Evolutionary conservation across 2,329 filamentous ascomycete species (phyloP).

Genomic region (Orbilia brochopaga): DNA sequence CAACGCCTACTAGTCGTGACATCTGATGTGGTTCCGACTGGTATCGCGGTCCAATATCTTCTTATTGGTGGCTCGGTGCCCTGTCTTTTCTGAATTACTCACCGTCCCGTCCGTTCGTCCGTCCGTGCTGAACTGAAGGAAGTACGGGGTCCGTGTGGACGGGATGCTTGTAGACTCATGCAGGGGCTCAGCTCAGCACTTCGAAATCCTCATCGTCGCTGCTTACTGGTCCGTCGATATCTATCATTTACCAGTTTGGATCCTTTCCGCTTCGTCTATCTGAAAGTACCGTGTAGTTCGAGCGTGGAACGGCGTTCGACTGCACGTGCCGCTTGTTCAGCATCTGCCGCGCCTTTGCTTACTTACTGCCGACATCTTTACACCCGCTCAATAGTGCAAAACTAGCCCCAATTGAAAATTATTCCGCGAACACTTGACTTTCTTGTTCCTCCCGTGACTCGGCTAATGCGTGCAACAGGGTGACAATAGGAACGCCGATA

Average conservation of each 20-base stretch:
- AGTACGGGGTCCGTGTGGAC: not conserved
- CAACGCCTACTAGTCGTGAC: not conserved
- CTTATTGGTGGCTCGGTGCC: not conserved
- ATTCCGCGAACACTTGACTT: not conserved
- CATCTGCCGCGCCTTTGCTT: constrained; percentile 1
- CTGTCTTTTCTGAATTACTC: not conserved
- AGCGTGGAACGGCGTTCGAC: not conserved
- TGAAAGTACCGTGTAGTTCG: not conserved
- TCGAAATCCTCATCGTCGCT: not conserved
- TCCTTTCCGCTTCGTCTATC: not conserved
- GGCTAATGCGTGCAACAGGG: not conserved
- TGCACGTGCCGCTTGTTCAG: not conserved
- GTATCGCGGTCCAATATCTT: not conserved
- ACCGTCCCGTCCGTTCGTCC: not conserved
- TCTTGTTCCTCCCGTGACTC: not conserved
- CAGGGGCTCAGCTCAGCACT: not conserved
- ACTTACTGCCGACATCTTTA: not conserved
- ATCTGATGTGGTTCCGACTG: not conserved
- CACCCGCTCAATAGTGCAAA: not conserved
- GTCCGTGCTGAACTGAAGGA: not conserved
- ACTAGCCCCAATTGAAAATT: not conserved
- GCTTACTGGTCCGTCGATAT: not conserved
- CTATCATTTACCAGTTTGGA: not conserved
- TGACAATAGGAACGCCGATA: not conserved
- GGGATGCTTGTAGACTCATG: not conserved